Evolutionary conservation across 441 rosid genomes (phyloP).

Genomic region (Jatropha multifida): DNA sequence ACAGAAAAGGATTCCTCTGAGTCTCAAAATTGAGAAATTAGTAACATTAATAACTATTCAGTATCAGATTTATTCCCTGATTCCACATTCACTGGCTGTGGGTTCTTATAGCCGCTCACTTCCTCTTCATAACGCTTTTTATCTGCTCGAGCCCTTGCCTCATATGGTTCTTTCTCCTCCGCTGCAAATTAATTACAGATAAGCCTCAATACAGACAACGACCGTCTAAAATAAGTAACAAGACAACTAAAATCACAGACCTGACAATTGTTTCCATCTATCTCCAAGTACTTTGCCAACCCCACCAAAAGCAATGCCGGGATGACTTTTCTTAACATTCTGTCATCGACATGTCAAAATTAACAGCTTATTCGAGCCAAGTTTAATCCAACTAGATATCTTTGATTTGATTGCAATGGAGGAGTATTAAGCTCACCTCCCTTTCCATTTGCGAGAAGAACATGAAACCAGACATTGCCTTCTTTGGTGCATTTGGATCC

Average conservation of each 20-base stretch:
- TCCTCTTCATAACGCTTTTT: constrained; percentile 70
- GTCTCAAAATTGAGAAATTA: no score
- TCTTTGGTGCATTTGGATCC: constrained; percentile 99
- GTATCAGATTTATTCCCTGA: constrained; percentile 62
- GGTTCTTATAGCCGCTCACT: constrained; percentile 69
- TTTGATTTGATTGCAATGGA: no score
- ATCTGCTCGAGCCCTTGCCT: constrained; percentile 77
- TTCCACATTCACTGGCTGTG: constrained; percentile 61
- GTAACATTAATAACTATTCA: constrained; percentile 17
- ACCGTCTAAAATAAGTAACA: no score
- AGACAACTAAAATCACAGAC: constrained; percentile 28
- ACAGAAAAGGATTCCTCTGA: no score
- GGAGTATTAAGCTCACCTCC: constrained; percentile 50
- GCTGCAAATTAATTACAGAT: constrained; percentile 32
- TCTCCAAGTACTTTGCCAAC: constrained; percentile 76
- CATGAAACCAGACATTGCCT: constrained; percentile 77
- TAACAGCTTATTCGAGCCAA: constrained; percentile 5
- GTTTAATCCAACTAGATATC: background rate
- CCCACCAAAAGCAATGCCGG: constrained; percentile 72
- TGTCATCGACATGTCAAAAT: constrained; percentile 28
- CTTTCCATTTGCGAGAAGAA: constrained; percentile 81
- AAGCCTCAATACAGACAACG: background rate
- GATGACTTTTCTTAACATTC: constrained; percentile 75
- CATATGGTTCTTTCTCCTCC: constrained; percentile 84
- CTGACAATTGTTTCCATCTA: constrained; percentile 78